These are phyloP conservation scores for Epicoccum nigrum DNA, from an alignment of 2,329 filamentous ascomycete species.

Conservation along the genomic window DNA sequence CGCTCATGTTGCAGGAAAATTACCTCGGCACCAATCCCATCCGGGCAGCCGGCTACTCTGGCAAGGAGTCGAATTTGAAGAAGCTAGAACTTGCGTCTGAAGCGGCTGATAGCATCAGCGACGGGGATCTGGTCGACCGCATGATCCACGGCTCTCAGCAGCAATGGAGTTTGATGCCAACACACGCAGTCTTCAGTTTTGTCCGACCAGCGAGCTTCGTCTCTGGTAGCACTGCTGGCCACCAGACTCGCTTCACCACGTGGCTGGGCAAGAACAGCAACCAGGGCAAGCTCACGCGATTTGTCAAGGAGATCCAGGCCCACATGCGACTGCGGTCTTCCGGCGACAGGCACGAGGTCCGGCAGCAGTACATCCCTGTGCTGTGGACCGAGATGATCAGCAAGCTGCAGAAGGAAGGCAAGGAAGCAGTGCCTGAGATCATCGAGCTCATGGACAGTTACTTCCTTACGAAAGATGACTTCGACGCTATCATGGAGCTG, in stretches of 20 bases:
- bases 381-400: conserved; percentile 83
- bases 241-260: conserved; percentile 76
- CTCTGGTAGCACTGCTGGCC: conserved; percentile 72
- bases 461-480: conserved; percentile 92
- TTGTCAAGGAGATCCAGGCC: conserved; percentile 90
- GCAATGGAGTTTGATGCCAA: conserved; percentile 98
- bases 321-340: conserved; percentile 94
- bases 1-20: conserved; percentile 97
- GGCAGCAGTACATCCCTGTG: conserved; percentile 90
- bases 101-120: conserved; percentile 94
- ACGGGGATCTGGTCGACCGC: conserved; percentile 91
- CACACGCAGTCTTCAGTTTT: conserved; percentile 93
- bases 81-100: conserved; percentile 84
- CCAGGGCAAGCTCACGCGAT: conserved; percentile 72
- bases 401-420: conserved; percentile 76
- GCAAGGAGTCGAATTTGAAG: conserved; percentile 76
- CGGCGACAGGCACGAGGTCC: conserved; percentile 89
- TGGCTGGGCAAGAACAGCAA: conserved; percentile 98
- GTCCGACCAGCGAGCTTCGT: conserved; percentile 89
- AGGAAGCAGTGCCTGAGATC: conserved; percentile 78
- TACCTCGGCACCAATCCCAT: conserved; percentile 85
- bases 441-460: conserved; percentile 98
- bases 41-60: conserved; percentile 65
- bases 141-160: conserved; percentile 99
- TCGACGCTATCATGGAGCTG: conserved; percentile 89